Base-by-base conservation (phyloP, 2,329 filamentous ascomycete species). In the Furcasterigmium sp. region DNA sequence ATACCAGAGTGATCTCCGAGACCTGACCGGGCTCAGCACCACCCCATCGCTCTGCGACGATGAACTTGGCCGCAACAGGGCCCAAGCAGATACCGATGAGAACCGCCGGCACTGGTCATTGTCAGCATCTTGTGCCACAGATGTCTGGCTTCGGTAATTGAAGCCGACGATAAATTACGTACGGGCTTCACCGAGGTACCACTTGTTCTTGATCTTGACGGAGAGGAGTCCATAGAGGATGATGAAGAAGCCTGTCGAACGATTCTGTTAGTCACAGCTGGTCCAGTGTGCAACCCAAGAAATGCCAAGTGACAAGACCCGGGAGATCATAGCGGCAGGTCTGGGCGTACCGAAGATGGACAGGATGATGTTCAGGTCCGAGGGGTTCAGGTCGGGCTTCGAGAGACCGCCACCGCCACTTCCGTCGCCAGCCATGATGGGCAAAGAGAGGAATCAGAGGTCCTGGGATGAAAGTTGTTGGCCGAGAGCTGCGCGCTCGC, bases 181-280 rank as follows among this genome's bases (percentile, higher is more conserved):
- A 75, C 73, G 53, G 19, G 75, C 75, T 61, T 78, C 74, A 15
- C 75, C 75, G 5, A 78, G 60, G 49, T 75, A 76, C 72, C 72
- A 77, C 26, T 59, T 57, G 39, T 65, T 64, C 58, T 77, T 78
- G 49, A 78, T 66, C 55, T 75, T 70, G 19, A 74, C 66, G 2
- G 75, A 75, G 6, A 73, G 60, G 41, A 76, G 51, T 36, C 74
- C 74, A 51, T 70, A 78, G 5, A 67, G 41, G 1, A 75, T 53
- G 18, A 67, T 71, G 52, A 75, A 78, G 8, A 60, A 58, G 37
- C 73, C 72, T 69, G 19, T 9, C 29, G 10, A 14, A n/a, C 7
- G 13, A 8, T 32, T 11, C 4, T 15, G 15, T 42, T 19, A 9
- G 29, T 29, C 17, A 53, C n/a, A 54, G 40, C 28, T 25, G 30